phyloP scores from a whole-genome alignment of 331 rosid species.

The Cydonia oblonga region DNA sequence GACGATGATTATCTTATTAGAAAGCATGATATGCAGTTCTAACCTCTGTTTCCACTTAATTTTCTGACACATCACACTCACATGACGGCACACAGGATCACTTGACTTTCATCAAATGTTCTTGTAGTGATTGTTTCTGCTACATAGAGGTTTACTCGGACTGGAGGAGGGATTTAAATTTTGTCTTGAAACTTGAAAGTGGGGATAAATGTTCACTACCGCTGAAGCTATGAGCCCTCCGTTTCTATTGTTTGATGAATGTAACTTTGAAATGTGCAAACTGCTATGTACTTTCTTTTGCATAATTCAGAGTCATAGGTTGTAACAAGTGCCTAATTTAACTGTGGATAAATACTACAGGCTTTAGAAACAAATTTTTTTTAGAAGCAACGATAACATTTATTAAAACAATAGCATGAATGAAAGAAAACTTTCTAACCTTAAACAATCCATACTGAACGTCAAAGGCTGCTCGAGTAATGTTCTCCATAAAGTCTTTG shows the following conservation, averaged over 20 bases:
- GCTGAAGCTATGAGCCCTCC: background rate
- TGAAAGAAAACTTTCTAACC: slow-evolving; percentile 33
- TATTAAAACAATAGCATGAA: too few relatives aligned
- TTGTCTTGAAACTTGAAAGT: background rate
- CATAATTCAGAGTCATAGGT: background rate
- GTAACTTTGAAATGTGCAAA: background rate
- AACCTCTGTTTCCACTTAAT: background rate
- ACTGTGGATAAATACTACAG: background rate
- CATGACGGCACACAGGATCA: background rate
- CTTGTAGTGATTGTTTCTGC: background rate
- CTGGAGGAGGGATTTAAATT: background rate
- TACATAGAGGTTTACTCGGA: background rate
- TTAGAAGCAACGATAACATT: too few relatives aligned
- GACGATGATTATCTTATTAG: background rate
- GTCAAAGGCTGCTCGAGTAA: slow-evolving; percentile 94
- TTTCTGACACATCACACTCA: background rate
- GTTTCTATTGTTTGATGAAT: background rate
- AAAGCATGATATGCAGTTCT: background rate
- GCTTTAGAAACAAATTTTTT: slow-evolving; percentile 8
- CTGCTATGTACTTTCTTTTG: background rate
- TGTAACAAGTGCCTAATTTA: too few relatives aligned
- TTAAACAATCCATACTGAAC: slow-evolving; percentile 94
- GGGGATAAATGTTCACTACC: background rate
- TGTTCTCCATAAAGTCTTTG: slow-evolving; percentile 97
- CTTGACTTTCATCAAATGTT: background rate